Percentiles rank a stretch among this genome's conserved stretches.
Evolutionary conservation across 2,329 filamentous ascomycete species (phyloP).

Genomic region (Hansfordia pulvinata): DNA sequence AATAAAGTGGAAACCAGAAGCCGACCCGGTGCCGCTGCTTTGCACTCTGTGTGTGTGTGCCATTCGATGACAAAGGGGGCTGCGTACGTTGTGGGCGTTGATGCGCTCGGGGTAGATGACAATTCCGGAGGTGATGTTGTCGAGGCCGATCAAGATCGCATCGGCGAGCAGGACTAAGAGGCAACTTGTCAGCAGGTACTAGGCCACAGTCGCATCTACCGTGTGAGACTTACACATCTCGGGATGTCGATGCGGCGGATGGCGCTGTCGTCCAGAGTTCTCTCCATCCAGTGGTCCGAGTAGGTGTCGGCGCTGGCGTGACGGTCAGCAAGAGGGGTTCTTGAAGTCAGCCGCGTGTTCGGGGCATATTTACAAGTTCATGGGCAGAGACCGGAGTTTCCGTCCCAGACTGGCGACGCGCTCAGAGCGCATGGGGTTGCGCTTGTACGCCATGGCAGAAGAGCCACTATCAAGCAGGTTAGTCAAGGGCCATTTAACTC

Average conservation of each 20-base stretch:
- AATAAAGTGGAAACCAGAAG: too few relatives aligned
- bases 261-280: slow-evolving; percentile 65
- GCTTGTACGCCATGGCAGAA: slow-evolving; percentile 52
- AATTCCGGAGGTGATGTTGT: slow-evolving; percentile 55
- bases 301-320: slow-evolving; percentile 60
- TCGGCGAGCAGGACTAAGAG: slow-evolving; percentile 51
- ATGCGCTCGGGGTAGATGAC: slow-evolving; percentile 73
- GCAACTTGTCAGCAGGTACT: slow-evolving; percentile 1
- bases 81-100: slow-evolving; percentile 54
- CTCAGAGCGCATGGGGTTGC: slow-evolving; percentile 34
- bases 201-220: background rate
- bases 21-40: too few relatives aligned
- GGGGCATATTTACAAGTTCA: too few relatives aligned
- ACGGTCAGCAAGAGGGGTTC: too few relatives aligned
- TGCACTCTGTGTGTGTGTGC: too few relatives aligned
- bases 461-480: too few relatives aligned
- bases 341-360: too few relatives aligned
- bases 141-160: slow-evolving; percentile 50
- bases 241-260: slow-evolving; percentile 51
- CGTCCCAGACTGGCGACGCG: slow-evolving; percentile 18
- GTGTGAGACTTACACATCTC: slow-evolving; percentile 23
- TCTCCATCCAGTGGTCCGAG: slow-evolving; percentile 62
- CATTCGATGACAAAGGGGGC: too few relatives aligned
- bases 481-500: too few relatives aligned
- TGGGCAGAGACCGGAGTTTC: slow-evolving; percentile 16